phyloP scores from a whole-genome alignment of 2,329 filamentous ascomycete species.

The Diaporthe ilicicola region DNA sequence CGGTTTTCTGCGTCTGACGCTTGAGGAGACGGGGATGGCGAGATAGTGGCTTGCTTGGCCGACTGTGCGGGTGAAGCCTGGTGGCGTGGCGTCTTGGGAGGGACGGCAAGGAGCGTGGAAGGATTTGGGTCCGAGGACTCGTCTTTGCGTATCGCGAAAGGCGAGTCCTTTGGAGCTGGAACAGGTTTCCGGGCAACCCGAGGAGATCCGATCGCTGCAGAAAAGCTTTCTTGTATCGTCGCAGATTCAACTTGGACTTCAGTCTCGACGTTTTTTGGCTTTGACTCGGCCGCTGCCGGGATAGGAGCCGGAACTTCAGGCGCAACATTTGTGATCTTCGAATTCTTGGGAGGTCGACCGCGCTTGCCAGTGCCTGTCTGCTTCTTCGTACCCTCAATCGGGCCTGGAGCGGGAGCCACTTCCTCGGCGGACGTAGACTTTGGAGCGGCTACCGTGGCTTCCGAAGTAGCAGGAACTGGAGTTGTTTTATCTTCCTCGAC shows the following conservation, averaged over 20 bases:
- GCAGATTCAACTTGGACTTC: conserved; percentile 29
- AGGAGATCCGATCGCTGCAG: conserved; percentile 23
- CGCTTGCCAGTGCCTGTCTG: conserved; percentile 39
- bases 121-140: conserved; percentile 42
- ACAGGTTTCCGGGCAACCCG: conserved; percentile 32
- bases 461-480: background rate
- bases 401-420: conserved; percentile 35
- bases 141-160: conserved; percentile 37
- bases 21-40: conserved; percentile 74
- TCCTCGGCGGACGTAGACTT: background rate
- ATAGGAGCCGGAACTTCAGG: conserved; percentile 1
- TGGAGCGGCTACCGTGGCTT: conserved; percentile 29
- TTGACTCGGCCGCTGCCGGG: background rate
- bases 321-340: conserved; percentile 31
- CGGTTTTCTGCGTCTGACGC: conserved; percentile 84
- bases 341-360: conserved; percentile 44
- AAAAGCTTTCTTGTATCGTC: conserved; percentile 31
- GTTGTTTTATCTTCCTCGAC: background rate
- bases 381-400: conserved; percentile 1
- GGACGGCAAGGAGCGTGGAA: conserved; percentile 29
- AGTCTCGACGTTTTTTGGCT: conserved; percentile 18
- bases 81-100: conserved; percentile 52
- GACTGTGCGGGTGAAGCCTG: conserved; percentile 54
- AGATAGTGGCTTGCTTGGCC: conserved; percentile 62
- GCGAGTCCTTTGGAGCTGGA: conserved; percentile 32